Conservation (phyloP, 306 rosid genomes). For the Gleditsia sinensis region DNA sequence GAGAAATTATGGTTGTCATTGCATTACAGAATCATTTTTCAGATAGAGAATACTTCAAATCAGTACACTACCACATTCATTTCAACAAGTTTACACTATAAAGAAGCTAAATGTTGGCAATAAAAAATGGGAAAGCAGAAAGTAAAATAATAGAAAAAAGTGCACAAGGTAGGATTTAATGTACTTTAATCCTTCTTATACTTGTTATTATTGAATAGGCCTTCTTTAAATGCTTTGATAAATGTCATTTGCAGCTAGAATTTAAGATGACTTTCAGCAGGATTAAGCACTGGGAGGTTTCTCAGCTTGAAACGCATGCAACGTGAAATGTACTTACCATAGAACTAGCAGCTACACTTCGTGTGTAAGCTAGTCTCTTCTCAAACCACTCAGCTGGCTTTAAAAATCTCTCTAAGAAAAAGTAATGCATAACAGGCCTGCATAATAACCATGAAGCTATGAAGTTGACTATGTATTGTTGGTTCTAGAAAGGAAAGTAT, state of each 20-base stretch:
- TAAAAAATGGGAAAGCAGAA: conserved; percentile 13
- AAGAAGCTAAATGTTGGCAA: conserved; percentile 3
- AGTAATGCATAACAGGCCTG: conserved; percentile 97
- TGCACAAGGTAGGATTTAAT: conserved; percentile 23
- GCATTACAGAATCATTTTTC: conserved; percentile 16
- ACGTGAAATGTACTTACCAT: conserved; percentile 63
- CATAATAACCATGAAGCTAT: conserved; percentile 32
- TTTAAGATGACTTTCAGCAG: background rate
- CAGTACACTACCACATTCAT: background rate
- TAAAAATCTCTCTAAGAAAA: conserved; percentile 92
- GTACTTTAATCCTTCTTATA: conserved; percentile 20
- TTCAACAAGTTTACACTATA: background rate
- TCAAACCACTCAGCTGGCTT: conserved; percentile 97
- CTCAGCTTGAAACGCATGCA: background rate
- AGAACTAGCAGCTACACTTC: conserved; percentile 96
- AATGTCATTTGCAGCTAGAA: background rate
- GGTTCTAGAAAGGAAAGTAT: conserved; percentile 12
- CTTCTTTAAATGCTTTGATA: conserved; percentile 11
- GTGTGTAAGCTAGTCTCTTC: conserved; percentile 86
- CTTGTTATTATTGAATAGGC: conserved; percentile 14
- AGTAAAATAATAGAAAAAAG: conserved; percentile 4
- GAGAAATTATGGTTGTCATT: background rate
- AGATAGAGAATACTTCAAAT: conserved; percentile 2
- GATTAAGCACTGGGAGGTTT: conserved; percentile 17
- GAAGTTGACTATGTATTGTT: conserved; percentile 14